Evolutionary conservation across 1,284 basidiomycete genomes (phyloP), one percentile per base, ranked within the genome.

Genomic region (Phylloporus sp.): DNA sequence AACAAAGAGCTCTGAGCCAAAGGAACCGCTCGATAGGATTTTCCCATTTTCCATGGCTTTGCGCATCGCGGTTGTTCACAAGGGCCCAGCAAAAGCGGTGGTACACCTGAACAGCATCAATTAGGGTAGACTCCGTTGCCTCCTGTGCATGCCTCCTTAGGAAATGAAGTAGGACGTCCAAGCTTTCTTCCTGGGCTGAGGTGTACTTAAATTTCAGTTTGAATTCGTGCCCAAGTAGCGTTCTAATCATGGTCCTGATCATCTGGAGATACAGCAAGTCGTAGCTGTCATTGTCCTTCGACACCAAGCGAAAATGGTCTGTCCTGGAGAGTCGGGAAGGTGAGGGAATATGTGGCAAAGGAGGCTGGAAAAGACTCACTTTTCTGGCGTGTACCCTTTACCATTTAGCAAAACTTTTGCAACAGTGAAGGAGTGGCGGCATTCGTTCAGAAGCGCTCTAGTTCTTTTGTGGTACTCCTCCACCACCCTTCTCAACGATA

Each of bases 1-100:
- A 20, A 15, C 60, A 24, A 11, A 57, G 39, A 6, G 47, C 60
- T 6, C 12, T 61, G 31, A 61, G 3, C 60, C 60, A 61, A 58
- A 61, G 42, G 39, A 61, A 61, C 12, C 29, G 60, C 54, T 61
- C n/a, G 12, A 57, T 58, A 1, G 60, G 55, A 24, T 58, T 61
- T 6, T 37, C 24, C 60, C 60, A 61, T 28, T 61, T 57, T 3
- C 4, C 20, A 0, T 60, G 51, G 40, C 22, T 12, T 22, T 26
- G 1, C 4, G n/a, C 8, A 11, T 61, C 53, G 8, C 6, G 37
- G n/a, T 13, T 39, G 26, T 61, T 12, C 29, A 61, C 60, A 11
- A 61, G 54, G 18, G 47, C 1, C 60, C 60, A 61, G 37, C 60
- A 61, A 44, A 61, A 61, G 1, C 13, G 3, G 22, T 58, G 60